Evolutionary conservation across 108 stramenopile genomes (phyloP), one percentile per base, ranked within the genome.

Genomic region (Skeletonema potamos): DNA sequence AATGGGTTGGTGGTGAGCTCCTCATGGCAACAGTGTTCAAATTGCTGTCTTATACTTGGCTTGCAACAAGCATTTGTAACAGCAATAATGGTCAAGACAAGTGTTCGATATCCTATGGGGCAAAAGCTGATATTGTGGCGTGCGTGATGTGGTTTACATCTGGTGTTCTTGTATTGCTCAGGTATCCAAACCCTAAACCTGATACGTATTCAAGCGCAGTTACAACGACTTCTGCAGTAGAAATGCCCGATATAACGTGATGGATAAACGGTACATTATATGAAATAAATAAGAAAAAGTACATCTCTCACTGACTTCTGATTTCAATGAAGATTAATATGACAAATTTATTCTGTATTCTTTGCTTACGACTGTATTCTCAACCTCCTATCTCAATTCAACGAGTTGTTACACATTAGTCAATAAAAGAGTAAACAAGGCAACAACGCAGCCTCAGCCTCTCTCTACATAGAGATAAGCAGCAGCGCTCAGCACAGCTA

Each of bases 1-100:
- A 86, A 65, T 86, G 76, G 84, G 83, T 81, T 18, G 91, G 87
- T n/a, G 85, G 82, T 54, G 78, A 84, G 57, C 24, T 92, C 7
- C 34, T 89, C 9, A 30, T 76, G 5, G 91, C 88, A 1, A 43
- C 73, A 24, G 12, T 87, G 6, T 86, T 73, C 39, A 86, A 88
- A 62, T 62, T 61, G 11, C 7, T 88, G 20, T 51, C 84, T 3
- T 90, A 84, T 60, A 18, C 77, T 29, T 92, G 87, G 86, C 90
- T 90, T 58, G 37, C 29, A n/a, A 88, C 84, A 6, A 56, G 58
- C n/a, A 30, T 90, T 37, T 92, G 91, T 63, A 54, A 44, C 27
- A 30, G 54, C 34, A 79, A 73, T 54, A 67, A 54, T n/a, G 56
- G 54, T 13, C 15, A n/a, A 30, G 41, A 73, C 58, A 48, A 51